Evolutionary conservation across 306 rosid genomes (phyloP).

Genomic region (Mimosa bimucronata): DNA sequence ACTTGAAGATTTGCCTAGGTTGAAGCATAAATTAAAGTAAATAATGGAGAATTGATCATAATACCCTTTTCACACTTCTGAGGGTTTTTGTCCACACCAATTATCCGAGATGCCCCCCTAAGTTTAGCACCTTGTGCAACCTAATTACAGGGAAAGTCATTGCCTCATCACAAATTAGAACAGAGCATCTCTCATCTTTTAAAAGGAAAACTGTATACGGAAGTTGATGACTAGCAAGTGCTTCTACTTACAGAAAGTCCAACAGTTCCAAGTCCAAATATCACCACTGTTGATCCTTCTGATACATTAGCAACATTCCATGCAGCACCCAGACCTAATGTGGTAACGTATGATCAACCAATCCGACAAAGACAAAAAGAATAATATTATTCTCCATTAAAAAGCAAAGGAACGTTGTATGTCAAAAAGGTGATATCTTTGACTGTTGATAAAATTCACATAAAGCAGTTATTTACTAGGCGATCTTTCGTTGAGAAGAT

Average conservation of each 20-base stretch:
- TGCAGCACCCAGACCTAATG: slow-evolving; percentile 89
- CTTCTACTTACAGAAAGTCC: slow-evolving; percentile 85
- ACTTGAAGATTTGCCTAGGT: slow-evolving; percentile 17
- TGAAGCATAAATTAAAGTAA: slow-evolving; percentile 13
- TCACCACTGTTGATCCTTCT: slow-evolving; percentile 85
- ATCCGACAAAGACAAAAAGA: slow-evolving; percentile 17
- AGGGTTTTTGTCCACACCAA: slow-evolving; percentile 88
- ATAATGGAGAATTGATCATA: background rate
- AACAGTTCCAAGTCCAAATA: slow-evolving; percentile 97
- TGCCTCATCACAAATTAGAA: slow-evolving; percentile 22
- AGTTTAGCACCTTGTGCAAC: slow-evolving; percentile 91
- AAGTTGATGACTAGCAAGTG: slow-evolving; percentile 16
- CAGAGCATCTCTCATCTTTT: slow-evolving; percentile 25
- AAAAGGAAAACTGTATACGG: slow-evolving; percentile 24
- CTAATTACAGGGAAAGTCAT: slow-evolving; percentile 42
- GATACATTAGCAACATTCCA: slow-evolving; percentile 92
- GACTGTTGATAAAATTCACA: background rate
- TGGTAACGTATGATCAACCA: slow-evolving; percentile 23
- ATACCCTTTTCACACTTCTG: slow-evolving; percentile 75
- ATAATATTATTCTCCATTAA: slow-evolving; percentile 2
- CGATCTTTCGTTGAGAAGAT: background rate
- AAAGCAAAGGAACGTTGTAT: background rate
- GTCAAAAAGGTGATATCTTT: background rate
- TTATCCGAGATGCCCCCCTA: slow-evolving; percentile 84
- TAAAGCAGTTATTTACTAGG: background rate